These are phyloP conservation scores for Colletotrichum australisinense DNA, from an alignment of 2,329 filamentous ascomycete species.

Conservation along the genomic window DNA sequence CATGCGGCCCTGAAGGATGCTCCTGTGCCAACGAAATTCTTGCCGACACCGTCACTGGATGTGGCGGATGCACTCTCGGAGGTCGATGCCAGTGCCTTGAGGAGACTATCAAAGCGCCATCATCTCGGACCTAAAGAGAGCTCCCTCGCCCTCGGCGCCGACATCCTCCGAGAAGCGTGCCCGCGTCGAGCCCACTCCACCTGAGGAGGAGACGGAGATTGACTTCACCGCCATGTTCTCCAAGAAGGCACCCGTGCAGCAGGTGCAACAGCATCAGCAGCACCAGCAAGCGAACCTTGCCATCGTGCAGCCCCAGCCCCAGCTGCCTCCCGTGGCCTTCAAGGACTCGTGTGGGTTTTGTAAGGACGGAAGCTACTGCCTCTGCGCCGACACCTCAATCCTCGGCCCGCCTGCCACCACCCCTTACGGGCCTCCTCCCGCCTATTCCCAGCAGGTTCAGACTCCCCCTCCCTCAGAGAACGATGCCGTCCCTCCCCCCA, in stretches of 20 bases:
- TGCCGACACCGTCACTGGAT: constrained; percentile 66
- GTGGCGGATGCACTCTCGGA: constrained; percentile 73
- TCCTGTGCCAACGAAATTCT: constrained; percentile 70
- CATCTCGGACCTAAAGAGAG: constrained; percentile 61
- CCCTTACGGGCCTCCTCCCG: constrained; percentile 39
- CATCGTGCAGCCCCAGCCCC: constrained; percentile 40
- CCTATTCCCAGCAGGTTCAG: constrained; percentile 52
- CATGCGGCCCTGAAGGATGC: constrained; percentile 64
- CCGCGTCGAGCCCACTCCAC: constrained; percentile 58
- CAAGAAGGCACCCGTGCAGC: constrained; percentile 49
- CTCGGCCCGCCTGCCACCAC: constrained; percentile 23
- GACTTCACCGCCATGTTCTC: constrained; percentile 79
- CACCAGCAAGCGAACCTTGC: constrained; percentile 33
- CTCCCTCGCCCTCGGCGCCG: constrained; percentile 56
- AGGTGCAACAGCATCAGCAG: constrained; percentile 32
- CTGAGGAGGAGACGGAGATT: constrained; percentile 74
- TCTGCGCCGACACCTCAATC: constrained; percentile 75
- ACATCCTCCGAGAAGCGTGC: constrained; percentile 66
- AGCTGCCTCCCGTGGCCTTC: constrained; percentile 47
- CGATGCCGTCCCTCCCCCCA: constrained; percentile 63
- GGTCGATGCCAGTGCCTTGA: constrained; percentile 73
- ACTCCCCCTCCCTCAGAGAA: constrained; percentile 72
- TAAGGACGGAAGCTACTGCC: constrained; percentile 83
- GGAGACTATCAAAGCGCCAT: constrained; percentile 66
- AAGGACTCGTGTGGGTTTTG: constrained; percentile 86